A percentile compares a stretch with the other conserved stretches of the same genome.
These are phyloP conservation scores for Russula emetica DNA, from an alignment of 768 basidiomycete species.

Conservation along the genomic window DNA sequence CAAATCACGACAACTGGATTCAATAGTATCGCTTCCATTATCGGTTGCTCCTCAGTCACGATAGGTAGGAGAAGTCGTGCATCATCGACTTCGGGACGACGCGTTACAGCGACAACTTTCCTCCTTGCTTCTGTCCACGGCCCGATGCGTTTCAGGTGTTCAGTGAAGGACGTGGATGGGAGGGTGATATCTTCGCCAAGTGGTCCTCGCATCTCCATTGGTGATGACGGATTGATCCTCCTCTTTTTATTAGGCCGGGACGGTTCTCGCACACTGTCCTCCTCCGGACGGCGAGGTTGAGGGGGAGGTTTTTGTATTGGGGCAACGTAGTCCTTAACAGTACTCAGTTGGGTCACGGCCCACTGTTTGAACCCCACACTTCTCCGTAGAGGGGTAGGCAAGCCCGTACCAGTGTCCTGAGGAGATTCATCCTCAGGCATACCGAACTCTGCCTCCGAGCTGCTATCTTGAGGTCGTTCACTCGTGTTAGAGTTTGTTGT, in stretches of 20 bases:
- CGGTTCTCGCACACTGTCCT: neutral
- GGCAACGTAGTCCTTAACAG: constrained; percentile 42
- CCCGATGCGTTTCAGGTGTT: constrained; percentile 38
- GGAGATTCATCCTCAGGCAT: constrained; percentile 29
- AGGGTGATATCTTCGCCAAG: constrained; percentile 68
- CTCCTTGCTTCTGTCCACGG: constrained; percentile 18
- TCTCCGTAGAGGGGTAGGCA: constrained; percentile 38
- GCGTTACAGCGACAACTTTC: constrained; percentile 52
- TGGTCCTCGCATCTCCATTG: constrained; percentile 65
- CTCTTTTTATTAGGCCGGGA: constrained; percentile 44
- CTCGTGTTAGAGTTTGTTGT: constrained; percentile 29
- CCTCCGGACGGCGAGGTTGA: neutral
- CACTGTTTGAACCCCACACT: constrained; percentile 76
- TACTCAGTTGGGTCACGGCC: constrained; percentile 74
- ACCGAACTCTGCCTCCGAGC: constrained; percentile 22
- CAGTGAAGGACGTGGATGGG: constrained; percentile 62
- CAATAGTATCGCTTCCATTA: constrained; percentile 86
- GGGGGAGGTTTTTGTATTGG: constrained; percentile 22
- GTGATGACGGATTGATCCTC: constrained; percentile 38
- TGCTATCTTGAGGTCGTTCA: constrained; percentile 22
- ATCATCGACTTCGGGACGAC: constrained; percentile 70
- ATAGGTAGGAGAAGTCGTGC: constrained; percentile 80
- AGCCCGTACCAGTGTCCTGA: constrained; percentile 26
- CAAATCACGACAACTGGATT: constrained; percentile 84
- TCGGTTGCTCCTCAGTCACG: constrained; percentile 86